Evolutionary conservation across 345 rosid species (phyloP), one percentile per base, ranked within the genome.

Genomic region (Fremontodendron californicum): DNA sequence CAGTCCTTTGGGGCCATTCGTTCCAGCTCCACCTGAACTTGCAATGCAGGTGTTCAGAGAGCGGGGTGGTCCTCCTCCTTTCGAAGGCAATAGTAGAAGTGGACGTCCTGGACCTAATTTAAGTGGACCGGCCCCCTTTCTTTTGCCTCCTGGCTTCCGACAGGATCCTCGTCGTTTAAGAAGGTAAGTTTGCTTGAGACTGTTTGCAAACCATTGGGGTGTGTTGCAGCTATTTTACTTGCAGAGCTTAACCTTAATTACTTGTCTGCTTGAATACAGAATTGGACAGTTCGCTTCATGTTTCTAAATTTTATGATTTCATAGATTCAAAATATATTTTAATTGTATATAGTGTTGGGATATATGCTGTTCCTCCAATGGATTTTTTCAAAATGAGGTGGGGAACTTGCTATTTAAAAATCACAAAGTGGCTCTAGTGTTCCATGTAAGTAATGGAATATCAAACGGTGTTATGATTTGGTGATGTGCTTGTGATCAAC

Each of bases 1-100:
- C 92, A 96, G 99, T 88, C 99, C 99, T 10, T 73, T 96, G 77
- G 98, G 98, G 70, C 99, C 98, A 54, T 94, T 96, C 78, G 97
- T 96, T 76, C 99, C 99, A 25, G 99, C 98, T 62, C 98, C 98
- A 5, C 93, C 98, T 42, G 99, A 91, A 84, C 90, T 91, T 82
- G 98, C 99, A 1, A 90, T 96, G 97, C 92, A 82, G 86, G 93
- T 94, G 93, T 88, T 94, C 46, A 88, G 92, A 58, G 97, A 94
- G 75, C 97, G 88, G 57, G 89, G 95, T 70, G 94, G 97, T 39
- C 96, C 95, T 77, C 35, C 35, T 33, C 77, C 96, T 60, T 90
- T 91, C 73, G 99, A 94, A 90, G 93, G 94, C 49, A 84, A 90
- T 27, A 87, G 91, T 46, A 86, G 98, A 88, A 87, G 88, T 62